Conservation (phyloP, 768 basidiomycete species). For the Lactifluus subvellereus region DNA sequence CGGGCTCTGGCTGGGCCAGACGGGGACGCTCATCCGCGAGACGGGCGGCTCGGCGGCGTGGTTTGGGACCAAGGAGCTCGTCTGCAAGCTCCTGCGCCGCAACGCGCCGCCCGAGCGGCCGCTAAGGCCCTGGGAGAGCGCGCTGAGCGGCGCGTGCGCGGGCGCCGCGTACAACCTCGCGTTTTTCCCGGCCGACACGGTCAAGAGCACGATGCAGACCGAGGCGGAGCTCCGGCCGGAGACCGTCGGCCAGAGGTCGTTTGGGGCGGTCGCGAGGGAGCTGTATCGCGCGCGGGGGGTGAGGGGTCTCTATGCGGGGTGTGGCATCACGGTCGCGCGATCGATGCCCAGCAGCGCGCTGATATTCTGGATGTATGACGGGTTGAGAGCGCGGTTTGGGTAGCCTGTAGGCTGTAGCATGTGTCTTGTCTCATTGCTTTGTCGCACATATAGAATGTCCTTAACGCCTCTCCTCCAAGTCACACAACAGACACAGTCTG, state of each 20-base stretch:
- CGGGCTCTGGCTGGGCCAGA: constrained; percentile 96
- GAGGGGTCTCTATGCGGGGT: constrained; percentile 85
- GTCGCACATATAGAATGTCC: constrained; percentile 2
- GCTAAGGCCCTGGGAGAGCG: constrained; percentile 66
- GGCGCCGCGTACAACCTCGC: constrained; percentile 81
- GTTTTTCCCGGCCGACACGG: constrained; percentile 92
- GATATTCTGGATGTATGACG: constrained; percentile 91
- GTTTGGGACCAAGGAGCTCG: constrained; percentile 85
- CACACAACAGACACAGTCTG: no score
- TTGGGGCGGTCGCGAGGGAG: constrained; percentile 50
- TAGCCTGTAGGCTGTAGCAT: constrained; percentile 15
- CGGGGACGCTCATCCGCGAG: constrained; percentile 88
- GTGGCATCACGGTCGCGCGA: constrained; percentile 82
- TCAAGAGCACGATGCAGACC: constrained; percentile 94
- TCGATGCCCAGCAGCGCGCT: constrained; percentile 87
- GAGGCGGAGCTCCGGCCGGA: constrained; percentile 75
- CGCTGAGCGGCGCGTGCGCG: constrained; percentile 79
- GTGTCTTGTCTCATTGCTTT: background rate
- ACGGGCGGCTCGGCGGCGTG: constrained; percentile 87
- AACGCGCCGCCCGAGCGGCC: constrained; percentile 19
- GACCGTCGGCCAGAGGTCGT: constrained; percentile 39
- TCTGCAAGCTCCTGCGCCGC: constrained; percentile 52
- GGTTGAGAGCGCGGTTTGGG: constrained; percentile 52
- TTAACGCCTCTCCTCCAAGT: background rate
- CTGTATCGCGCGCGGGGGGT: constrained; percentile 76